These are phyloP conservation scores for Candida koratica DNA, from an alignment of 805 yeast species.

Conservation along the genomic window DNA sequence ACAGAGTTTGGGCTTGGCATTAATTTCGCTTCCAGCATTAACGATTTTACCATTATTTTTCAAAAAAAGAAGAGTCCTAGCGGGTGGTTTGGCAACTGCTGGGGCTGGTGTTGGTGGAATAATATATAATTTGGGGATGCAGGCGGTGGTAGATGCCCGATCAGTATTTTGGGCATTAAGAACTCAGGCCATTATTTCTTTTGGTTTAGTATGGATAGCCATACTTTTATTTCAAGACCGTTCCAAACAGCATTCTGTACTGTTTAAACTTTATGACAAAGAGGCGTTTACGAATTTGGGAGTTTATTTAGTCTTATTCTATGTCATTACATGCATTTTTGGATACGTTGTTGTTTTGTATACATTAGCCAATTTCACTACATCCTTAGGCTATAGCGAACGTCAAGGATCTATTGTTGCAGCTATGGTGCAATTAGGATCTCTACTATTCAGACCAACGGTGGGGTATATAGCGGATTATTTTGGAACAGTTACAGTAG, in stretches of 20 bases:
- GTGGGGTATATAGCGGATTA: slow-evolving; percentile 49
- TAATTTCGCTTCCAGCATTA: slow-evolving; percentile 54
- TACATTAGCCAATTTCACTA: slow-evolving; percentile 55
- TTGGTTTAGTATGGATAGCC: slow-evolving; percentile 21
- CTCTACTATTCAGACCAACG: slow-evolving; percentile 50
- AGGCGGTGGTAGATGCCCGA: slow-evolving; percentile 32
- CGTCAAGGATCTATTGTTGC: slow-evolving; percentile 54
- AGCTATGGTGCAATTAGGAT: slow-evolving; percentile 58
- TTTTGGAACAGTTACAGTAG: slow-evolving; percentile 49
- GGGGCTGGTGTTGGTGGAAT: slow-evolving; percentile 55
- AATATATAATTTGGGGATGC: slow-evolving; percentile 45
- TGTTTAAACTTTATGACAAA: slow-evolving; percentile 36
- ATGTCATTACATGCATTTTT: slow-evolving; percentile 46
- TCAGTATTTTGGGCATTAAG: slow-evolving; percentile 50
- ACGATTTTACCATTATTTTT: slow-evolving; percentile 68
- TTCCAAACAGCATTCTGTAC: slow-evolving; percentile 13
- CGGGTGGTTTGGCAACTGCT: slow-evolving; percentile 42
- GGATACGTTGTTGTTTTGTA: slow-evolving; percentile 60
- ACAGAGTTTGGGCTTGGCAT: slow-evolving; percentile 54
- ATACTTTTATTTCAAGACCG: slow-evolving; percentile 16
- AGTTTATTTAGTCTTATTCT: slow-evolving; percentile 37
- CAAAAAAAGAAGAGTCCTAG: slow-evolving; percentile 53
- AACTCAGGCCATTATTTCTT: slow-evolving; percentile 39
- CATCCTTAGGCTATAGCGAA: slow-evolving; percentile 52
- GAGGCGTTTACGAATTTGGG: slow-evolving; percentile 38